Evolutionary conservation across 2,329 filamentous ascomycete species (phyloP), one percentile per base, ranked within the genome.

Genomic region (Tolypocladium ovalisporum): DNA sequence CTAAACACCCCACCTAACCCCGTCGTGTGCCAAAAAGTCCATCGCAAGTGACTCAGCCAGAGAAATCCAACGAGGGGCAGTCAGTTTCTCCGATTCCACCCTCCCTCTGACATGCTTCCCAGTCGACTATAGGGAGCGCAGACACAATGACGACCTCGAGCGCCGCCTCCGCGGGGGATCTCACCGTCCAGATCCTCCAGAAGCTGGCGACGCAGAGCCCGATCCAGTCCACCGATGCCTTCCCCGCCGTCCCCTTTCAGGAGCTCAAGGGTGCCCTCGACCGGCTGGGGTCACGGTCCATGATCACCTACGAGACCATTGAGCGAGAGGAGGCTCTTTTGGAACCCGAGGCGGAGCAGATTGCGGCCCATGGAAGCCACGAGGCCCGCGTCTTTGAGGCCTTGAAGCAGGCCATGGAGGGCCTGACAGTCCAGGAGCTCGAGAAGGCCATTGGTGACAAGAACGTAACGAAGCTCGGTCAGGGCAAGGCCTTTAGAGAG

Each of bases 401-500:
- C 0, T 76, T 93, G 58, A 79, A 82, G 64, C 77, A 81, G 62
- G 86, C 87, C 35, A 70, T 91, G 62, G 90, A 93, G 68, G 92
- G 91, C 27, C 79, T 97, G 71, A 88, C 88, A 62, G 87, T 97
- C 59, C 76, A 81, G 62, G 89, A 93, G 63, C 76, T 92, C 57
- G 82, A 87, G 73, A 77, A 76, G 69, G 77, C 76, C 56, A 85
- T 93, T 62, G 87, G 88, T 57, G 84, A 88, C 71, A 89, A 89
- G 71, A 85, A 77, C 53, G 86, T 83, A 51, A 80, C 86, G 54
- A 93, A 90, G 75, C 79, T 97, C 60, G 94, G 94, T n/a, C 88
- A 94, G 71, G 91, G 91, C 66, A 96, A 94, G 76, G 93, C 93
- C 37, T 96, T 97, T 78, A 95, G 83, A 69, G 82, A 85, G 72